Evolutionary conservation across 441 rosid species (phyloP).

Genomic region (Metrosideros polymorpha): DNA sequence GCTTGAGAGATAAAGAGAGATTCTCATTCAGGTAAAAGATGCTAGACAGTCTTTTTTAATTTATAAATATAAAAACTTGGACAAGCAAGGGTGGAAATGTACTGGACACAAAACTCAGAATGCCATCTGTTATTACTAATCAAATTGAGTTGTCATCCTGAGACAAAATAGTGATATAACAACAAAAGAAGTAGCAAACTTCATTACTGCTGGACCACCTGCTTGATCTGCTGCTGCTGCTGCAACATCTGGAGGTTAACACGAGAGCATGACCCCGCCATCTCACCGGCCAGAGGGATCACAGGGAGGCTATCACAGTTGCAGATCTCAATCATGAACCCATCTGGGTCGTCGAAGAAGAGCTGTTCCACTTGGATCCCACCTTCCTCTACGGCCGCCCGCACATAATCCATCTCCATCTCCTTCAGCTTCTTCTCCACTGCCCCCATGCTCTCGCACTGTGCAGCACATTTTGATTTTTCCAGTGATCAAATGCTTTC

Average conservation of each 20-base stretch:
- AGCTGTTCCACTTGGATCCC: conserved; percentile 77
- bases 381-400: conserved; percentile 77
- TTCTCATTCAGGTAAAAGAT: neutral
- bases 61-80: neutral
- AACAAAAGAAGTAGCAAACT: neutral
- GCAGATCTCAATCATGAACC: conserved; percentile 96
- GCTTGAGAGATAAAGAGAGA: neutral
- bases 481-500: neutral
- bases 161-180: neutral
- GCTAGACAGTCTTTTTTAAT: neutral
- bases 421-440: conserved; percentile 82
- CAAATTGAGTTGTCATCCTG: neutral
- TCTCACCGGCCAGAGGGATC: conserved; percentile 54
- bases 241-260: conserved; percentile 35
- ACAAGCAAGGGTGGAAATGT: neutral
- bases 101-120: neutral
- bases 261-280: conserved; percentile 50
- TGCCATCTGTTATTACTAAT: neutral
- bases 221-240: conserved; percentile 22
- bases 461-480: neutral
- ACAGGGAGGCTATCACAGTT: conserved; percentile 77
- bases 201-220: conserved; percentile 29
- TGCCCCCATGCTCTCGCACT: conserved; percentile 83
- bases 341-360: conserved; percentile 94
- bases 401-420: conserved; percentile 38